A percentile compares a stretch with the other conserved stretches of the same genome.
phyloP scores from a whole-genome alignment of 345 rosid genomes.

The Pistacia atlantica region DNA sequence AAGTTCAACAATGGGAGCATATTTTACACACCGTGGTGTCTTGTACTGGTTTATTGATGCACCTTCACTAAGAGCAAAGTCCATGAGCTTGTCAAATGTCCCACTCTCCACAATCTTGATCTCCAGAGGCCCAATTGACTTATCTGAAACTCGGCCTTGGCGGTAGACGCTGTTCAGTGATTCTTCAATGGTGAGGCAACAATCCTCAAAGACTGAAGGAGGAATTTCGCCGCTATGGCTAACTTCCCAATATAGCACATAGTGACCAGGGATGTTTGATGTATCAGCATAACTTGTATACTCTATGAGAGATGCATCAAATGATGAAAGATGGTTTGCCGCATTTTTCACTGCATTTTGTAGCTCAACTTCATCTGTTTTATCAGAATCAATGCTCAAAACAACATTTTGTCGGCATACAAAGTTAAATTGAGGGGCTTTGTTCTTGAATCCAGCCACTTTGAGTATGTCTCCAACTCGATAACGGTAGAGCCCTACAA shows the following conservation, averaged over 20 bases:
- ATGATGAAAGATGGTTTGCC: conserved; percentile 38
- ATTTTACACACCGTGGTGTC: conserved; percentile 57
- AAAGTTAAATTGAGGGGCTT: conserved; percentile 54
- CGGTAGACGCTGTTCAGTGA: conserved; percentile 59
- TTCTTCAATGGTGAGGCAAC: conserved; percentile 54
- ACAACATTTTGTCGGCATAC: conserved; percentile 57
- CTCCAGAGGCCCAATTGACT: conserved; percentile 59
- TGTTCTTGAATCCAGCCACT: conserved; percentile 61
- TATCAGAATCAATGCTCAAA: conserved; percentile 52
- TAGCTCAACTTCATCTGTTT: conserved; percentile 58
- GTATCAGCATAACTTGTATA: conserved; percentile 57
- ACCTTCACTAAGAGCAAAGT: conserved; percentile 51
- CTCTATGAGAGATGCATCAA: conserved; percentile 42
- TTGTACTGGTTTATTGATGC: conserved; percentile 64
- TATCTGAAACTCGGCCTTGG: conserved; percentile 54
- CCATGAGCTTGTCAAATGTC: conserved; percentile 64
- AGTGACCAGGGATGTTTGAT: conserved; percentile 40
- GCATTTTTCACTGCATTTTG: conserved; percentile 54
- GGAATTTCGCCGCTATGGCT: conserved; percentile 39
- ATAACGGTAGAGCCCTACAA: conserved; percentile 54
- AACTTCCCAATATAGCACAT: conserved; percentile 54
- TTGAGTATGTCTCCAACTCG: conserved; percentile 59
- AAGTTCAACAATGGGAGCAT: conserved; percentile 52
- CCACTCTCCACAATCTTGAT: conserved; percentile 48
- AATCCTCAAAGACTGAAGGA: conserved; percentile 48